Base-by-base conservation (phyloP, 2,329 filamentous ascomycete species). In the Hansfordia pulvinata region DNA sequence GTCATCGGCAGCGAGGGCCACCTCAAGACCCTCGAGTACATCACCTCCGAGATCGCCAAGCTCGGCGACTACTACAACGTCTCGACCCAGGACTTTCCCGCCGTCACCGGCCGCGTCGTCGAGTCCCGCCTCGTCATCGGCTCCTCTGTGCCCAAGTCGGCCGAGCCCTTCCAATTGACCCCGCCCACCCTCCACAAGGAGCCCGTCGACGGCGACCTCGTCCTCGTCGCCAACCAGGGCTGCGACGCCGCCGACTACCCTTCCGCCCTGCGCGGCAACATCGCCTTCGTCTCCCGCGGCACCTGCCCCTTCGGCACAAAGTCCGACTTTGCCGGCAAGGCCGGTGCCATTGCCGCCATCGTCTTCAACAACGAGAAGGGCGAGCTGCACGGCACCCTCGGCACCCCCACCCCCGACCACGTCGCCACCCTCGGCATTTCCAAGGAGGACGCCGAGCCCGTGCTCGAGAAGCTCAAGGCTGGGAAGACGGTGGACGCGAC, bases 361-460 rank as follows among this genome's bases (percentile, higher is more conserved):
- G 61, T 90, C 26, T 86, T 81, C 54, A 84, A 88, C 57, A 77
- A 75, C 37, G 70, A 71, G 25, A 52, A 63, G 2, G 78, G 70
- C 2, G 48, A 54, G 4, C 52, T 84, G 1, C 61, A 64, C 26
- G 82, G 80, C 20, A 86, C 80, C 1, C 59, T 90, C 4, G 79
- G 76, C 8, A 59, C 55, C 0, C 72, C 75, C 0, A 54, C 56
- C 1, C 55, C 61, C 8, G 41, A 71, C 27, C 68, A 83, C 38
- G 58, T 80, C 5, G 70, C 80, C 1, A 81, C 74, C 2, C 74
- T 84, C 31, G 76, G 76, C 2, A 54, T 88, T 14, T 66, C 66
- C 2, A 60, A 65, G 12, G 54, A 59, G 9, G 68, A 74, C 17
- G 81, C 73, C 5, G 47, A 57, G 30, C 62, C 64, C 2, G 54